Evolutionary conservation across 768 basidiomycete genomes (phyloP).

Genomic region (Podaxis sp.): DNA sequence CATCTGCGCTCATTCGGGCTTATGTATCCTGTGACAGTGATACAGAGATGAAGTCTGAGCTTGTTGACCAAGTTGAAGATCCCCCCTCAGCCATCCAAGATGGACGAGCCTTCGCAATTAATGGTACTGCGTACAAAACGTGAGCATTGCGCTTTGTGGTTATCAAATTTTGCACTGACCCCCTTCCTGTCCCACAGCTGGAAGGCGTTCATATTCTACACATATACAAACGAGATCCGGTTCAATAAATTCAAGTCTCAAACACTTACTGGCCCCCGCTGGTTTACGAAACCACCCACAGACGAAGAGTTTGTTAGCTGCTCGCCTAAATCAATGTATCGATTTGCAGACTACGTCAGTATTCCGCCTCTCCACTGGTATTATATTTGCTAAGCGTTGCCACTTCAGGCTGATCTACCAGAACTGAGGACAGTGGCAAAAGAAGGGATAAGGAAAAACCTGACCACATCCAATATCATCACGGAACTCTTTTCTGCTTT

Average conservation of each 20-base stretch:
- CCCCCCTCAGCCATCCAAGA: not conserved
- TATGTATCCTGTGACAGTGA: not conserved
- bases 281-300: no score
- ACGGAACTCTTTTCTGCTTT: slow-evolving; percentile 16
- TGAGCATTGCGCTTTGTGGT: not conserved
- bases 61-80: not conserved
- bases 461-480: slow-evolving; percentile 13
- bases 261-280: not conserved
- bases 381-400: not conserved
- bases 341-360: slow-evolving; percentile 24
- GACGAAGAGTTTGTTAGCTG: slow-evolving; percentile 15
- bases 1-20: no score
- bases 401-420: not conserved
- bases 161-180: not conserved
- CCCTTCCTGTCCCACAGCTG: not conserved
- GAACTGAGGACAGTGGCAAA: slow-evolving; percentile 10
- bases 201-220: slow-evolving; percentile 14
- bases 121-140: slow-evolving; percentile 6
- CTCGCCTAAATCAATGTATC: slow-evolving; percentile 40
- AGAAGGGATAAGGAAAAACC: slow-evolving; percentile 13
- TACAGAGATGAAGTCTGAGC: not conserved
- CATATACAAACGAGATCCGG: slow-evolving; percentile 11
- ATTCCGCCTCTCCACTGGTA: not conserved
- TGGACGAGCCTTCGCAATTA: slow-evolving; percentile 7
- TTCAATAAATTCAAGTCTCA: slow-evolving; percentile 12